phyloP scores from a whole-genome alignment of 2,329 filamentous ascomycete genomes.

The Diaporthe vaccinii region DNA sequence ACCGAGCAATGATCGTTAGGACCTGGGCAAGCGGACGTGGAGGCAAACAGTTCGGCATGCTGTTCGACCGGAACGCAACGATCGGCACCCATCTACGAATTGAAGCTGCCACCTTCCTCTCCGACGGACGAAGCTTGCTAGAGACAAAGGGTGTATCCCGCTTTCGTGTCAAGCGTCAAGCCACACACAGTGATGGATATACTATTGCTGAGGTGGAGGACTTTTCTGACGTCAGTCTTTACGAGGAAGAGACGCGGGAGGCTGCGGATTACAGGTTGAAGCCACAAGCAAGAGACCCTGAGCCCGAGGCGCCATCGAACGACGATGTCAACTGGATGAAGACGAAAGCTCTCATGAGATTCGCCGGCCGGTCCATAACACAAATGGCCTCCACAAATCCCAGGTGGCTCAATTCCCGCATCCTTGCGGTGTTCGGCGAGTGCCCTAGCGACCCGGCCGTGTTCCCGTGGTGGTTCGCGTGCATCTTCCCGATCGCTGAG shows the following conservation, averaged over 20 bases:
- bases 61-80: slow-evolving; percentile 62
- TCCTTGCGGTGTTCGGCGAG: slow-evolving; percentile 81
- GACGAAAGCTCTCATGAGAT: slow-evolving; percentile 77
- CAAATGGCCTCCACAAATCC: slow-evolving; percentile 78
- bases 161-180: slow-evolving; percentile 78
- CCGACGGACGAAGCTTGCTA: slow-evolving; percentile 85
- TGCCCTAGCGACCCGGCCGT: slow-evolving; percentile 80
- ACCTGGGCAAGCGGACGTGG: slow-evolving; percentile 71
- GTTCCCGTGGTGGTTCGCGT: slow-evolving; percentile 94
- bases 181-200: slow-evolving; percentile 78
- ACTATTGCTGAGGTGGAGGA: slow-evolving; percentile 81
- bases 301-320: slow-evolving; percentile 36
- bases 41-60: slow-evolving; percentile 86
- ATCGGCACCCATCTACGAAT: slow-evolving; percentile 82
- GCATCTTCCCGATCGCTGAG: slow-evolving; percentile 82
- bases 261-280: slow-evolving; percentile 54
- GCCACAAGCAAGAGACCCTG: not conserved
- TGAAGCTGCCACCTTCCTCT: slow-evolving; percentile 78
- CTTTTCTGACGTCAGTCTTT: slow-evolving; percentile 84
- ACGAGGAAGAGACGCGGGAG: slow-evolving; percentile 84
- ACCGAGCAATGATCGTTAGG: slow-evolving; percentile 88
- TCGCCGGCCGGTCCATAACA: slow-evolving; percentile 75
- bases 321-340: slow-evolving; percentile 68
- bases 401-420: slow-evolving; percentile 80
- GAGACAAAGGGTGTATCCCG: slow-evolving; percentile 83